These are phyloP conservation scores for Tylopilus intermedius DNA, from an alignment of 768 basidiomycete genomes.

Conservation along the genomic window DNA sequence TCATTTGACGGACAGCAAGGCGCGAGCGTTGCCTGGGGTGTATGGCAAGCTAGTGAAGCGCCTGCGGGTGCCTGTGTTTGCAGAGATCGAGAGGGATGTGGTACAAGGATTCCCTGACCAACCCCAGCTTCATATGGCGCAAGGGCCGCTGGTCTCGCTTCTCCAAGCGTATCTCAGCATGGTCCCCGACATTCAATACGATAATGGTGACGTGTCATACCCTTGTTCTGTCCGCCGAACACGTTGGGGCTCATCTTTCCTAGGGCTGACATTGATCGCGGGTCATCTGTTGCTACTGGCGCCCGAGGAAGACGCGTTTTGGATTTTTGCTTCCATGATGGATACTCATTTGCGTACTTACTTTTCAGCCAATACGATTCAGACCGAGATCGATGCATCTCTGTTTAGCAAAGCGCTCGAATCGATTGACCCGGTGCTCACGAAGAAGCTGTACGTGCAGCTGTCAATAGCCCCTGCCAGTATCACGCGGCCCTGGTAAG, in stretches of 20 bases:
- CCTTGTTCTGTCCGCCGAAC: neutral
- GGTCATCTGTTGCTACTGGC: conserved; percentile 69
- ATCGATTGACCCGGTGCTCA: conserved; percentile 48
- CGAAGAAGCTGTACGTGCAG: conserved; percentile 63
- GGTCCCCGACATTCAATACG: conserved; percentile 79
- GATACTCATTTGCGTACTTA: conserved; percentile 77
- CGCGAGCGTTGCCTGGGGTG: conserved; percentile 60
- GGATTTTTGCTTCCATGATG: conserved; percentile 87
- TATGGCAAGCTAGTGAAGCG: conserved; percentile 61
- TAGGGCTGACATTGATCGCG: conserved; percentile 66
- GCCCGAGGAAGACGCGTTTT: conserved; percentile 87
- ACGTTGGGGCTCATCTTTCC: neutral
- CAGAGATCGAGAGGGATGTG: conserved; percentile 59
- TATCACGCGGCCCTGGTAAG: conserved; percentile 63
- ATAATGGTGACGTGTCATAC: conserved; percentile 41
- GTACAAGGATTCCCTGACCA: conserved; percentile 51
- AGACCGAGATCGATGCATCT: conserved; percentile 72
- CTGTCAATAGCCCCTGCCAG: conserved; percentile 53
- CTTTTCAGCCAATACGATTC: conserved; percentile 55
- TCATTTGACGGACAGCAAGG: conserved; percentile 72
- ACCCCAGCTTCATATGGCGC: conserved; percentile 51
- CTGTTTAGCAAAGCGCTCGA: conserved; percentile 72
- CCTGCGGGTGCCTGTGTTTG: conserved; percentile 43
- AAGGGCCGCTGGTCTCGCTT: conserved; percentile 52
- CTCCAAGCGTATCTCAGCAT: conserved; percentile 75